Evolutionary conservation across 2,329 filamentous ascomycete species (phyloP), one percentile per base, ranked within the genome.

Genomic region (Colletotrichum nymphaeae): DNA sequence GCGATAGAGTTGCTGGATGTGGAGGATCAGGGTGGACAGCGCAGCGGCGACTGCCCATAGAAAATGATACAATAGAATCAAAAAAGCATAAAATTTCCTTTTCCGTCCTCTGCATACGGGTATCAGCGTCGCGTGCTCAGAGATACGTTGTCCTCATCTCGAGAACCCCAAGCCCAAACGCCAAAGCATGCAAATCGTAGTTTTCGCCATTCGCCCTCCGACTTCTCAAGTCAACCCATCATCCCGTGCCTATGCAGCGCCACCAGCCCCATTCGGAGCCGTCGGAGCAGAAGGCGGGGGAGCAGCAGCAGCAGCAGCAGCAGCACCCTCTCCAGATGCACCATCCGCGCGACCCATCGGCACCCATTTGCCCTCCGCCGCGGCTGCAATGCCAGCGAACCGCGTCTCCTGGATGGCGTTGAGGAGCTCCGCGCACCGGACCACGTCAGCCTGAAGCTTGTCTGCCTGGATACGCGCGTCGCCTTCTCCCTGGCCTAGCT

Each of bases 401-500:
- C 75, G 70, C 24, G 70, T 69, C 3, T 77, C 79, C 70, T 86
- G 83, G 26, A 85, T 71, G 19, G 75, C 76, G 67, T 81, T 81
- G 52, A 84, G 76, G 67, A 86, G 75, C 57, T 73, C 77, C 8
- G 81, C 77, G 24, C 83, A 84, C 19, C 76, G 78, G 28, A 77
- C 74, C 26, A 84, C 83, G 72, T 86, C 79, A 28, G 74, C 76
- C 63, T 84, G 80, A 8, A 85, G 79, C 69, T 77, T 78, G 62
- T 81, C 81, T 59, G 84, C 82, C 72, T 82, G 82, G 11, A 79
- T 80, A 64, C 79, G 79, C 53, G 79, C 78, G 55, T 80, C 79
- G 24, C 78, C 78, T 69, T 85, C 82, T 49, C 81, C 80, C 68
- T 82, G 77, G 69, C 84, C 81, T 32, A 87, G 81, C 60, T 85